Percentiles rank a stretch among this genome's conserved stretches.
These are phyloP conservation scores for Vitis riparia DNA, from an alignment of 164 flowering plant species.

Conservation along the genomic window DNA sequence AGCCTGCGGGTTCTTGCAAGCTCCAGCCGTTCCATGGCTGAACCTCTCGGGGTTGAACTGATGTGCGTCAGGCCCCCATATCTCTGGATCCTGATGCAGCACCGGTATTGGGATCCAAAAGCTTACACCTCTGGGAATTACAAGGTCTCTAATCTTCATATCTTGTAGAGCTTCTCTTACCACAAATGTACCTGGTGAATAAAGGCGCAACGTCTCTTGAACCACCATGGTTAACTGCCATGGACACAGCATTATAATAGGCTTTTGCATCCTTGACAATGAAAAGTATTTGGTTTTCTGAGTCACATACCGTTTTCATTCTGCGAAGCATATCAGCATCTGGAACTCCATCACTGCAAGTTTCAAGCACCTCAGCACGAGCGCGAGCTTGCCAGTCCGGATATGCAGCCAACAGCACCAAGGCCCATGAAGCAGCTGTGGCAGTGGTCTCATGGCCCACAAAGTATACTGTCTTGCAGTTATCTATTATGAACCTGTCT, in stretches of 20 bases:
- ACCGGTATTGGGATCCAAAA: constrained; percentile 32
- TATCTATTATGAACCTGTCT: constrained; percentile 48
- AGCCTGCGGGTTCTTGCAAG: constrained; percentile 49
- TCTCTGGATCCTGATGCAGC: constrained; percentile 30
- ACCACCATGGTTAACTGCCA: constrained; percentile 54
- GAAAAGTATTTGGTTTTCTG: too few relatives aligned
- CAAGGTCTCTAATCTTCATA: constrained; percentile 25
- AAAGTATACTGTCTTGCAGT: constrained; percentile 59
- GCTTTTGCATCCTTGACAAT: too few relatives aligned
- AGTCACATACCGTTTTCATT: constrained; percentile 40
- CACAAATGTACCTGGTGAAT: constrained; percentile 39
- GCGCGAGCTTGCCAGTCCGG: constrained; percentile 57
- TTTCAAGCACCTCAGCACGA: constrained; percentile 46
- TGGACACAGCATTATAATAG: too few relatives aligned
- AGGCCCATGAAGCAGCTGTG: constrained; percentile 45
- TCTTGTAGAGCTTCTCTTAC: constrained; percentile 46
- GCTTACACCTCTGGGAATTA: constrained; percentile 39
- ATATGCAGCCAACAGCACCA: constrained; percentile 46
- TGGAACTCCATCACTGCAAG: constrained; percentile 29
- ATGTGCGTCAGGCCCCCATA: constrained; percentile 48
- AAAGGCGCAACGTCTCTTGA: constrained; percentile 55
- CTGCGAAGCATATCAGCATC: constrained; percentile 35
- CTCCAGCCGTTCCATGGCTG: constrained; percentile 32
- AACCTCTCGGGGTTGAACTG: constrained; percentile 55
- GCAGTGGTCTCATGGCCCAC: constrained; percentile 62